phyloP scores from a whole-genome alignment of 768 basidiomycete species.

The Polyporus arcularius region DNA sequence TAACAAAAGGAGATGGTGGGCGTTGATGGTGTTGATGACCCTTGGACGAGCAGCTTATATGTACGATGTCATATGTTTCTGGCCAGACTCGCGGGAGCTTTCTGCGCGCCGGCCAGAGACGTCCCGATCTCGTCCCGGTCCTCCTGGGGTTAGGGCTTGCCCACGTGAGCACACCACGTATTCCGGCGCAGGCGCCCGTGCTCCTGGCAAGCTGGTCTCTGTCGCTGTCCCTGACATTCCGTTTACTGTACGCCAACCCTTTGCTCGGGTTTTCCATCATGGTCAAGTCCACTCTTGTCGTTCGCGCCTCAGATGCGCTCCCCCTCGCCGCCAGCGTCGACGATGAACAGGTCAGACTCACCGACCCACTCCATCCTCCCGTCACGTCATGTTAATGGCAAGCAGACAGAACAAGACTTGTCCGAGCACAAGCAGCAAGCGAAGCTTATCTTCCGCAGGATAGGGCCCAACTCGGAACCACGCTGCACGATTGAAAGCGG shows the following conservation, averaged over 20 bases:
- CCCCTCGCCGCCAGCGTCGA: slow-evolving; percentile 96
- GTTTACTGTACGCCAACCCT: neutral
- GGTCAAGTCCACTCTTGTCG: slow-evolving; percentile 88
- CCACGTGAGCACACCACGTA: slow-evolving; percentile 21
- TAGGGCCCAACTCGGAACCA: slow-evolving; percentile 93
- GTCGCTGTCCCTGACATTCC: neutral
- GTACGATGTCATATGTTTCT: too few relatives aligned
- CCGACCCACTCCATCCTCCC: neutral
- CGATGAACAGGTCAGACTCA: slow-evolving; percentile 80
- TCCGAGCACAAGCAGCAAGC: slow-evolving; percentile 99
- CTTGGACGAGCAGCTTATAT: too few relatives aligned
- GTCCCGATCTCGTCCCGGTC: neutral
- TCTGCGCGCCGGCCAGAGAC: neutral
- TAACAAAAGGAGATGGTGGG: neutral
- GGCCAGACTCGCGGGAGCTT: neutral
- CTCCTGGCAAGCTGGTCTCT: neutral
- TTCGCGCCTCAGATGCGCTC: slow-evolving; percentile 81
- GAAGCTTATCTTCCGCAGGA: slow-evolving; percentile 93
- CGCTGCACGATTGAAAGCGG: slow-evolving; percentile 97
- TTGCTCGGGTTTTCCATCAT: slow-evolving; percentile 38
- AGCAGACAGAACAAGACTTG: slow-evolving; percentile 86
- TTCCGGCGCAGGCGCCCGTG: slow-evolving; percentile 1
- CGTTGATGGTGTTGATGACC: too few relatives aligned
- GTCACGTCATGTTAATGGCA: slow-evolving; percentile 13
- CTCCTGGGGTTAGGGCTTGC: neutral